Conservation (phyloP, 202 grass and related monocot species). For the Brachypodium distachyon region DNA sequence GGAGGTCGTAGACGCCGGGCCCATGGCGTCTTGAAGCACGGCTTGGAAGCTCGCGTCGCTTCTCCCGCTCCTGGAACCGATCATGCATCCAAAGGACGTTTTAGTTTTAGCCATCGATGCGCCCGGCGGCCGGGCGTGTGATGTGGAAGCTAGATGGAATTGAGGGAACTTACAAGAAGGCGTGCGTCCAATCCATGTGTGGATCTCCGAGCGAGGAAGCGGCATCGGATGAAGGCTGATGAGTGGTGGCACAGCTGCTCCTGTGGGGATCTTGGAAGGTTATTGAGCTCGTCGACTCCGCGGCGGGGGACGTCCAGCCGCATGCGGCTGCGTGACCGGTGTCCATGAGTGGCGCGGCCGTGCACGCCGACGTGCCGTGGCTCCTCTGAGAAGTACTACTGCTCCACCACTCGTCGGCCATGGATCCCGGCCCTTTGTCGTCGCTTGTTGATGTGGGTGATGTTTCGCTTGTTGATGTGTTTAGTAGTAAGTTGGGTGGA, state of each 20-base stretch:
- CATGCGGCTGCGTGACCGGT: slow-evolving; percentile 1
- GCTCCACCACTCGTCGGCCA: slow-evolving; percentile 61
- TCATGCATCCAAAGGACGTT: neutral
- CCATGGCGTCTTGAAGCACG: slow-evolving; percentile 33
- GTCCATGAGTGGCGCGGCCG: slow-evolving; percentile 18
- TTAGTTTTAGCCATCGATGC: neutral
- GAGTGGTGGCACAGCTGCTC: neutral
- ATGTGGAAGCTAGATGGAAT: neutral
- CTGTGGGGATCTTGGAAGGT: slow-evolving; percentile 40
- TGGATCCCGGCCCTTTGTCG: slow-evolving; percentile 11
- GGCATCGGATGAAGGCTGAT: slow-evolving; percentile 28
- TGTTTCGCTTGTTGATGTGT: slow-evolving; percentile 20
- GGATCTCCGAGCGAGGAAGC: slow-evolving; percentile 31
- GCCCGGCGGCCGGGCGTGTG: neutral
- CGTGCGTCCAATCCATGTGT: slow-evolving; percentile 39
- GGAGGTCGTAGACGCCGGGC: neutral
- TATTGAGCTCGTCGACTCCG: slow-evolving; percentile 43
- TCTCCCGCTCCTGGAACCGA: slow-evolving; percentile 29
- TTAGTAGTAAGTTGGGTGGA: slow-evolving; percentile 8
- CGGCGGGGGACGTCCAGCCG: slow-evolving; percentile 29
- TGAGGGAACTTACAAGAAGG: slow-evolving; percentile 37
- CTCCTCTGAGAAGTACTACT: slow-evolving; percentile 28
- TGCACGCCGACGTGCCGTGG: slow-evolving; percentile 37
- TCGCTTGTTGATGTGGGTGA: neutral
- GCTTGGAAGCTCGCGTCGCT: slow-evolving; percentile 34